Percentiles rank a stretch among this genome's conserved stretches.
Conservation (phyloP, 106 monocot genomes). For the Dendrobium chrysotoxum region DNA sequence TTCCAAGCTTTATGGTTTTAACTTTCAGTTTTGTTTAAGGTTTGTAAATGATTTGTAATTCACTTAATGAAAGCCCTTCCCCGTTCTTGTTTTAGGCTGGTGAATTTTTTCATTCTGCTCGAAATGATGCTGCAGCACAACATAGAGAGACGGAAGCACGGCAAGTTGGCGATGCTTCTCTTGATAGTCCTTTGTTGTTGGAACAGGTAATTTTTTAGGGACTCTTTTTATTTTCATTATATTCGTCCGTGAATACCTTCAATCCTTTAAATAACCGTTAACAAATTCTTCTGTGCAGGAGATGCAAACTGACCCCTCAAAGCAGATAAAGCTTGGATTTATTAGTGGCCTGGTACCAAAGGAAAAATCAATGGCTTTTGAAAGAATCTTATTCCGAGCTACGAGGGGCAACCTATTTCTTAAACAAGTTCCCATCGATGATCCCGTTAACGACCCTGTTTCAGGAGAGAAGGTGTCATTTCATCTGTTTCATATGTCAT, state of each 20-base stretch:
- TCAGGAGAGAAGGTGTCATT: conserved; percentile 82
- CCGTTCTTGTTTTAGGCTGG: conserved; percentile 48
- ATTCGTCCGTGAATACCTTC: background rate
- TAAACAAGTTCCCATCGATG: conserved; percentile 71
- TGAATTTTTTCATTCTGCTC: conserved; percentile 82
- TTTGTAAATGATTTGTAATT: background rate
- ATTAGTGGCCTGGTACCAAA: conserved; percentile 92
- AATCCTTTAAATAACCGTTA: background rate
- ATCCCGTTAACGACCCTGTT: conserved; percentile 79
- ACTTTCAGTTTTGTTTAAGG: background rate
- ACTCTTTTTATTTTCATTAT: background rate
- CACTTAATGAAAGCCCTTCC: background rate
- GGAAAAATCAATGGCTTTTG: conserved; percentile 91
- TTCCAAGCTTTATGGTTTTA: background rate
- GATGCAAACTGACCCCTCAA: conserved; percentile 72
- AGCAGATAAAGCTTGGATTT: conserved; percentile 96
- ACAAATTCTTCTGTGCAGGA: conserved; percentile 41
- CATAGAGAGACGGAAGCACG: conserved; percentile 67
- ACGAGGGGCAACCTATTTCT: conserved; percentile 93
- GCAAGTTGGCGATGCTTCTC: conserved; percentile 44
- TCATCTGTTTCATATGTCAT: background rate
- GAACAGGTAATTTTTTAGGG: conserved; percentile 44
- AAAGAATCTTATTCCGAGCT: conserved; percentile 94
- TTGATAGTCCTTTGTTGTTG: conserved; percentile 72
- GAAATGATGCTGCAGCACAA: conserved; percentile 66